These are phyloP conservation scores for Gentiana dahurica DNA, from an alignment of 257 asterid species.

Conservation along the genomic window DNA sequence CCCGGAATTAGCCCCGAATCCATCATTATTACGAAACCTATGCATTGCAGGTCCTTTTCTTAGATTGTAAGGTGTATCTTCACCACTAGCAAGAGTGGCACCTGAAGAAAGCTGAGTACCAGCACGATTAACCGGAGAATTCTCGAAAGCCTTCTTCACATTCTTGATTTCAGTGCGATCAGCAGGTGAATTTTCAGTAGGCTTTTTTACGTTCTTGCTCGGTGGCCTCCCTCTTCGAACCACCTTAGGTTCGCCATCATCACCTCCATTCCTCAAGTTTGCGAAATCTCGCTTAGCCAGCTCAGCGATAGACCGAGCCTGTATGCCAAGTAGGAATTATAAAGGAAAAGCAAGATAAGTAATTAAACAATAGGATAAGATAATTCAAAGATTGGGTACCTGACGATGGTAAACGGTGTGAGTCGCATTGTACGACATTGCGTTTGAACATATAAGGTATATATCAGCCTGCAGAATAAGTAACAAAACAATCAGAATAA, in stretches of 20 bases:
- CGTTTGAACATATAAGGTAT: constrained; percentile 79
- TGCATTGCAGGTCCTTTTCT: constrained; percentile 48
- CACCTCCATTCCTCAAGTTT: constrained; percentile 55
- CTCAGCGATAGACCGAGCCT: constrained; percentile 91
- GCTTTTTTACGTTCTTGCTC: constrained; percentile 56
- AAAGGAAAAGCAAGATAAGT: constrained; percentile 4
- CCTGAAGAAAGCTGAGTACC: constrained; percentile 46
- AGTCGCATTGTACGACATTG: constrained; percentile 78
- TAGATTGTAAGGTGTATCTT: constrained; percentile 65
- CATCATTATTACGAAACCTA: constrained; percentile 44
- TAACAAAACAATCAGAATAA: neutral
- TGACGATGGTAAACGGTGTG: constrained; percentile 86
- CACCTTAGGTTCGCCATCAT: constrained; percentile 66
- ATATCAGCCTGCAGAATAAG: constrained; percentile 69
- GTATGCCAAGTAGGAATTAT: neutral
- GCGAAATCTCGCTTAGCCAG: constrained; percentile 75
- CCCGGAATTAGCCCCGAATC: constrained; percentile 34
- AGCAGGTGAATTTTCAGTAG: constrained; percentile 39
- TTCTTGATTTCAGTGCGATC: constrained; percentile 40
- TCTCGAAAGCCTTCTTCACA: constrained; percentile 47
- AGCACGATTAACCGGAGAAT: constrained; percentile 42
- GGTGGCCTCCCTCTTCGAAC: constrained; percentile 99
- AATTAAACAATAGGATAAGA: neutral
- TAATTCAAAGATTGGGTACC: constrained; percentile 28
- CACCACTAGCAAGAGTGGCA: constrained; percentile 48